Percentiles rank a stretch among this genome's conserved stretches.
Conservation (phyloP, 2,329 filamentous ascomycete genomes). For the Diplocarpon mali region DNA sequence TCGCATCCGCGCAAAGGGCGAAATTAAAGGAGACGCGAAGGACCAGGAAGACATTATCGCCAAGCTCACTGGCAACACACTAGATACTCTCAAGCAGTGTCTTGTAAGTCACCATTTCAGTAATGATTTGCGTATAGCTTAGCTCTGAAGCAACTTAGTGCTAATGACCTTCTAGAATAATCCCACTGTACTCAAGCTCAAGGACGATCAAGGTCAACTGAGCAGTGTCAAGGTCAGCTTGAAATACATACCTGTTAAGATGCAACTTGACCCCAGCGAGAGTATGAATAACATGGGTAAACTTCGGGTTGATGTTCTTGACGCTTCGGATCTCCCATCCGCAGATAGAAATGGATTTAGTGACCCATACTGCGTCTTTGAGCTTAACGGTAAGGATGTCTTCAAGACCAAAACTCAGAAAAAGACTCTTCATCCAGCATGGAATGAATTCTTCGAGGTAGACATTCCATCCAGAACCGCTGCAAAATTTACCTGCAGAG, state of each 20-base stretch:
- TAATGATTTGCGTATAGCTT: too few relatives aligned
- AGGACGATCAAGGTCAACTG: slow-evolving; percentile 62
- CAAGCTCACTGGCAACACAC: slow-evolving; percentile 71
- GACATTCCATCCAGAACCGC: slow-evolving; percentile 73
- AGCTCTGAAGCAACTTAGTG: neutral
- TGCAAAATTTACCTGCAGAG: slow-evolving; percentile 69
- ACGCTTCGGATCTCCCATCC: slow-evolving; percentile 77
- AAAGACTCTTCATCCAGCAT: slow-evolving; percentile 87
- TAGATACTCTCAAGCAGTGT: slow-evolving; percentile 80
- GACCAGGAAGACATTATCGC: slow-evolving; percentile 68
- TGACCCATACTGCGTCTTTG: slow-evolving; percentile 93
- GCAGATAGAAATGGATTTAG: slow-evolving; percentile 95
- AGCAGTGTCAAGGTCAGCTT: slow-evolving; percentile 83
- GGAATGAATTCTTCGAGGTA: slow-evolving; percentile 94
- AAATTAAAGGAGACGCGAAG: slow-evolving; percentile 55
- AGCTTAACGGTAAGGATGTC: slow-evolving; percentile 76
- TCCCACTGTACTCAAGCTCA: slow-evolving; percentile 70
- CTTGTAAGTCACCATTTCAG: slow-evolving; percentile 43
- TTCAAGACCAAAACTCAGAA: slow-evolving; percentile 95
- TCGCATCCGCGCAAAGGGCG: slow-evolving; percentile 69
- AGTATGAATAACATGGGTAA: slow-evolving; percentile 99
- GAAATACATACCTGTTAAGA: slow-evolving; percentile 89
- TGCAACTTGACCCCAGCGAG: slow-evolving; percentile 87
- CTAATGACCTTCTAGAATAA: slow-evolving; percentile 55
- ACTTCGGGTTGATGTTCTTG: slow-evolving; percentile 84